Evolutionary conservation across 352 stramenopile species (phyloP).

Genomic region (Phytophthora tubulina): DNA sequence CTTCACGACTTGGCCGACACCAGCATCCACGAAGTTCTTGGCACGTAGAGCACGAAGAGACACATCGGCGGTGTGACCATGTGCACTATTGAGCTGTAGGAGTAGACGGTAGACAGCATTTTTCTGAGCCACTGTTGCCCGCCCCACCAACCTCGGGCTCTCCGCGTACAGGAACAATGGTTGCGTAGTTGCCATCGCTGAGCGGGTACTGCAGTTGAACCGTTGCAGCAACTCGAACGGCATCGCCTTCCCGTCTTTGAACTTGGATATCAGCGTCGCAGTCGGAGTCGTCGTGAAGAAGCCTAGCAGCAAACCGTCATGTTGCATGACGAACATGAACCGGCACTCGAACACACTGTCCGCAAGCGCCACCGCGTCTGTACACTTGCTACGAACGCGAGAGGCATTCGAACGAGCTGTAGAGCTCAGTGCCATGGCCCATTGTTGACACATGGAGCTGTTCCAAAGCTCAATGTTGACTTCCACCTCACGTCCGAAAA

Average conservation of each 20-base stretch:
- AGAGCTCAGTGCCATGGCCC: slow-evolving; percentile 39
- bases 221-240: slow-evolving; percentile 68
- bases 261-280: slow-evolving; percentile 64
- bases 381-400: slow-evolving; percentile 23
- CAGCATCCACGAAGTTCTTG: slow-evolving; percentile 74
- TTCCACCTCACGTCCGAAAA: slow-evolving; percentile 66
- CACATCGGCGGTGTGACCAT: slow-evolving; percentile 62
- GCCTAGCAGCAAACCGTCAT: slow-evolving; percentile 65
- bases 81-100: slow-evolving; percentile 60
- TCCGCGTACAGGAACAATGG: slow-evolving; percentile 76
- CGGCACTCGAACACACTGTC: slow-evolving; percentile 60
- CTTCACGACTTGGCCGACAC: slow-evolving; percentile 60
- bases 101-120: slow-evolving; percentile 63
- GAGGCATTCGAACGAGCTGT: slow-evolving; percentile 34
- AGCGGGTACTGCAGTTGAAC: slow-evolving; percentile 50
- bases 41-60: slow-evolving; percentile 66
- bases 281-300: slow-evolving; percentile 67
- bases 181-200: slow-evolving; percentile 22
- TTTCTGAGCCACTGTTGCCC: slow-evolving; percentile 52
- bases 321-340: slow-evolving; percentile 77
- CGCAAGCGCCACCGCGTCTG: neutral
- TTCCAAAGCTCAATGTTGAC: slow-evolving; percentile 80
- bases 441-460: slow-evolving; percentile 64
- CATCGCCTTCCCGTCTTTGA: slow-evolving; percentile 48
- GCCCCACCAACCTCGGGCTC: slow-evolving; percentile 65